These are phyloP conservation scores for Trypanosoma theileri DNA, from an alignment of 208 protist species.

Conservation along the genomic window DNA sequence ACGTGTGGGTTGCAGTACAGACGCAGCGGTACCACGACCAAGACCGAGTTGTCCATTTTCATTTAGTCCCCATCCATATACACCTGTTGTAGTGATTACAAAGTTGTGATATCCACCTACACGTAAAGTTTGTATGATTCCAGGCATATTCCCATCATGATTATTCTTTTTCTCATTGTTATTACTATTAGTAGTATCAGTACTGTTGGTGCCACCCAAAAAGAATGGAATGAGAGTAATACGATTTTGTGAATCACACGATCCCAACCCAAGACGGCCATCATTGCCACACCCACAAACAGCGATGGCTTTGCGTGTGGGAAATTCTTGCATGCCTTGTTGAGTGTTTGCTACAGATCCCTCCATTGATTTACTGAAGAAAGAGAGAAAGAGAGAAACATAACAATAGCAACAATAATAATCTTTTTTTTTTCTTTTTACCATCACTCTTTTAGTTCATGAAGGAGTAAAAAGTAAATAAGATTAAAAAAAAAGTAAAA, in stretches of 20 bases:
- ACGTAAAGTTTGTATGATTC: conserved; percentile 38
- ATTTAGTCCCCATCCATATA: conserved; percentile 81
- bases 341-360: no score
- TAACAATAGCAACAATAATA: neutral
- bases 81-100: conserved; percentile 52
- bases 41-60: conserved; percentile 81
- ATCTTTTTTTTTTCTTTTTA: no score
- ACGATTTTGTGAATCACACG: conserved; percentile 16
- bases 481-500: no score
- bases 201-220: neutral
- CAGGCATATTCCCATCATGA: conserved; percentile 5
- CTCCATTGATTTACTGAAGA: conserved; percentile 11
- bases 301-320: conserved; percentile 36
- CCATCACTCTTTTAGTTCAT: no score
- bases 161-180: neutral
- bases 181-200: neutral
- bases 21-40: conserved; percentile 25
- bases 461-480: no score
- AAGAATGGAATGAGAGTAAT: conserved; percentile 31
- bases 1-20: conserved; percentile 27
- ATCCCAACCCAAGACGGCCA: conserved; percentile 70
- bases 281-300: conserved; percentile 79
- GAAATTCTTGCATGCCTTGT: neutral
- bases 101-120: conserved; percentile 88
- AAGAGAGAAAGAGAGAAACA: neutral